Evolutionary conservation across 495 filamentous ascomycete genomes (phyloP).

Genomic region (Aspergillus incahuasiensis): DNA sequence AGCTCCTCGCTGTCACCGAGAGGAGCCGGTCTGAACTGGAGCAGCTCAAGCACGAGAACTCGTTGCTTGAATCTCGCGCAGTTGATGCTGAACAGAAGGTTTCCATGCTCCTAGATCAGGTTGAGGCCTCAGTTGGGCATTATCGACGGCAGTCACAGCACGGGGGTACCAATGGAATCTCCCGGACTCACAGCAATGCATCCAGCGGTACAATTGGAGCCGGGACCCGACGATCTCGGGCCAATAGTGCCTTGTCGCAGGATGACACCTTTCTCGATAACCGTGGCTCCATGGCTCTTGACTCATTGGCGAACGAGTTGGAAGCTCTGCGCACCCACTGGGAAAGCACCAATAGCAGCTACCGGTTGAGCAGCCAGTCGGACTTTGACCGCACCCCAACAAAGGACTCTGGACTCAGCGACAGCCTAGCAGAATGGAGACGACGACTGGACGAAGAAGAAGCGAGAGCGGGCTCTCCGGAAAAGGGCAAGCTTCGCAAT

Average conservation of each 20-base stretch:
- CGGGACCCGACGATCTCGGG: constrained; percentile 30
- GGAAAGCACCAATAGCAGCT: constrained; percentile 93
- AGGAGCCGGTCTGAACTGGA: constrained; percentile 67
- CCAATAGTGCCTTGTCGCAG: constrained; percentile 45
- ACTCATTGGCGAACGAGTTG: constrained; percentile 85
- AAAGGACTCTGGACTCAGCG: constrained; percentile 54
- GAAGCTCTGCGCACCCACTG: constrained; percentile 85
- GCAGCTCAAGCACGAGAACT: constrained; percentile 76
- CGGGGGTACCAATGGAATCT: constrained; percentile 36
- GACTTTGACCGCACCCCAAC: constrained; percentile 72
- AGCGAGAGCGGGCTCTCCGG: constrained; percentile 23
- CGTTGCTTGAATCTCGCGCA: constrained; percentile 70
- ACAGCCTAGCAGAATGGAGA: constrained; percentile 70
- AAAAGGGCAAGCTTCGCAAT: constrained; percentile 26
- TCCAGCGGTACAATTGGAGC: constrained; percentile 37
- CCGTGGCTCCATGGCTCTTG: constrained; percentile 80
- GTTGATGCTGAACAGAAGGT: constrained; percentile 91
- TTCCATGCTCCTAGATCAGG: constrained; percentile 85
- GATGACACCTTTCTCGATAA: constrained; percentile 61
- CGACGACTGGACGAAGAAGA: constrained; percentile 67
- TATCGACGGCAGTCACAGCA: constrained; percentile 78
- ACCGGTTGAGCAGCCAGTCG: constrained; percentile 77
- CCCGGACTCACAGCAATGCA: constrained; percentile 43
- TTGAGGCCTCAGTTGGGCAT: constrained; percentile 88
- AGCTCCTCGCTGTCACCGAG: constrained; percentile 51